Percentiles rank a stretch among this genome's conserved stretches.
Evolutionary conservation across 495 filamentous ascomycete genomes (phyloP).

Genomic region (Evernia prunastri): DNA sequence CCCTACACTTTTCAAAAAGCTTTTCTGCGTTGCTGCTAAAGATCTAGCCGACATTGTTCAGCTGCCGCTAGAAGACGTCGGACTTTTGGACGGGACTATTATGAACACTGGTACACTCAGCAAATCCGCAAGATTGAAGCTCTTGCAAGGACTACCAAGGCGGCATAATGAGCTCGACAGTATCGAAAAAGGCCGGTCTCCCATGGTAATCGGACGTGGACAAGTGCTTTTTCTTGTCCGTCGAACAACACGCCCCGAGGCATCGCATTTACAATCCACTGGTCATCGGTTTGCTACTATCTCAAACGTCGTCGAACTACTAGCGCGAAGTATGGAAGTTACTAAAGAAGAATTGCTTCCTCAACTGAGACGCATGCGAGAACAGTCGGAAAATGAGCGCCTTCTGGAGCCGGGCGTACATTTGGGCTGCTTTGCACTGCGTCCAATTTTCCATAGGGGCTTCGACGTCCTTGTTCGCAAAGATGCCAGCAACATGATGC

Average conservation of each 20-base stretch:
- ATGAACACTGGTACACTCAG: constrained; percentile 52
- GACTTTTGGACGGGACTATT: constrained; percentile 73
- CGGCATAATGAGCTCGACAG: not conserved
- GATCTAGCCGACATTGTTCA: constrained; percentile 62
- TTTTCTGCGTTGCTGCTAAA: constrained; percentile 75
- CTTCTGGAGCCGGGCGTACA: constrained; percentile 63
- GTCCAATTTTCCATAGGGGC: constrained; percentile 56
- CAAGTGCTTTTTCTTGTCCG: constrained; percentile 79
- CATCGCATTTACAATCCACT: constrained; percentile 55
- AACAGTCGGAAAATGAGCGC: constrained; percentile 45
- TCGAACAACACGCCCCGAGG: constrained; percentile 49
- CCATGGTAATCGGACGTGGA: constrained; percentile 50
- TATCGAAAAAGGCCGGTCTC: constrained; percentile 28
- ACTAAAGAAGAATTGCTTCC: constrained; percentile 44
- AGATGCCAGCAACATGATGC: constrained; percentile 58
- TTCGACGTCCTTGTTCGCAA: constrained; percentile 71
- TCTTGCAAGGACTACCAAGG: not conserved
- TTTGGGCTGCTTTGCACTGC: constrained; percentile 67
- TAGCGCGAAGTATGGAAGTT: constrained; percentile 68
- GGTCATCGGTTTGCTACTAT: constrained; percentile 72
- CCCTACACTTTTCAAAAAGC: constrained; percentile 72
- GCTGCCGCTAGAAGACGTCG: constrained; percentile 55
- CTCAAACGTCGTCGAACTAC: constrained; percentile 58
- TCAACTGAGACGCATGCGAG: constrained; percentile 55
- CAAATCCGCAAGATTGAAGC: not conserved